Evolutionary conservation across 306 rosid genomes (phyloP).

Genomic region (Cicer arietinum): DNA sequence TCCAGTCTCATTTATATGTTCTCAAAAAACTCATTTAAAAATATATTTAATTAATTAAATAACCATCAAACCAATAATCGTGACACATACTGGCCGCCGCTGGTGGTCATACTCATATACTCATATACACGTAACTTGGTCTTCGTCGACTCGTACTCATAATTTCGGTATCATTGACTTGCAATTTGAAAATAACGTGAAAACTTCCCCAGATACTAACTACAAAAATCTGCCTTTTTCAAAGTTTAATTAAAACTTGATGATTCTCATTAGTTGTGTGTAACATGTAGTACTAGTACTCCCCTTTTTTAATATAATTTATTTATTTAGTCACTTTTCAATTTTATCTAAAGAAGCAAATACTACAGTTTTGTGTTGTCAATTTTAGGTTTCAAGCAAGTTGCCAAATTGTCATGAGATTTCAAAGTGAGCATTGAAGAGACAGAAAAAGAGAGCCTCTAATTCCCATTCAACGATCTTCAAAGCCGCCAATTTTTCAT

Average conservation of each 20-base stretch:
- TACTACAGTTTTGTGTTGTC: background rate
- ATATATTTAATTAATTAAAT: background rate
- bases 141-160: background rate
- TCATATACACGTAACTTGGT: background rate
- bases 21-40: constrained; percentile 5
- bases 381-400: background rate
- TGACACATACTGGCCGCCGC: background rate
- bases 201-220: background rate
- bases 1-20: background rate
- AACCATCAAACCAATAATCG: background rate
- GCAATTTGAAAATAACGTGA: background rate
- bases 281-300: background rate
- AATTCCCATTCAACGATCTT: background rate
- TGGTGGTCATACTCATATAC: background rate
- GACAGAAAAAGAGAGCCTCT: background rate
- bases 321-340: background rate
- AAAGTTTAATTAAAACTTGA: background rate
- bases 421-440: background rate
- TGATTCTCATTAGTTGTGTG: background rate
- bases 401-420: background rate
- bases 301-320: background rate
- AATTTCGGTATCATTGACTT: background rate
- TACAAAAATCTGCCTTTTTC: background rate
- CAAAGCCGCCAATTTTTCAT: constrained; percentile 13
- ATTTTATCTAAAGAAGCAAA: background rate